Evolutionary conservation across 1,139 yeast species (phyloP), one percentile per base, ranked within the genome.

Genomic region (Candida sanyaensis): DNA sequence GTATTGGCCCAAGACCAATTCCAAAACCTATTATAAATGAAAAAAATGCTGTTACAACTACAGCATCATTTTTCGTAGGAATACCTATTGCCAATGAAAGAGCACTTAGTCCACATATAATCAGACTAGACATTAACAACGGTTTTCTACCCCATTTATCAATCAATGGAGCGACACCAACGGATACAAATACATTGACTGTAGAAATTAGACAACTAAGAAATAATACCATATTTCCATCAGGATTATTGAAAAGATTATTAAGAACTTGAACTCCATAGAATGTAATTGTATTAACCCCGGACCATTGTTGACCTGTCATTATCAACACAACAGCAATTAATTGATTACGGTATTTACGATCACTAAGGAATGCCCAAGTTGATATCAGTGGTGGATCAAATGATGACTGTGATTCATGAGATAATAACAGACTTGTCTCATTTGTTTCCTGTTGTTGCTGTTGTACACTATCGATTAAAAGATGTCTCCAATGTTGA

Each of bases 1-100:
- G 97, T 40, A 92, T 84, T 5, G 97, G 97, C 0, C 97, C 97
- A 50, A 90, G 63, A 0, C 97, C 98, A 39, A 86, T 66, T 0
- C 97, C 96, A 68, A 88, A 92, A 9, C 90, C 80, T 5, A 84
- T 78, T 40, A 91, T 89, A 62, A 88, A 90, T 1, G 75, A 61
- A 50, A 87, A 78, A 1, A 91, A 83, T 0, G 88, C 83, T 0
- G 93, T 78, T 6, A 86, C 51, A 0, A 69, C 43, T 0, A 86
- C 69, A 43, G 65, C 61, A 3, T 73, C 64, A 28, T 39, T 43
- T 21, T 47, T 47, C 33, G 66, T 55, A 4, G 78, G 61, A 41
- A 89, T 80, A 2, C 95, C 92, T n/a, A 78, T 48, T 1, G 89
- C 83, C 54, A 92, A 78, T 4, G 80, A 54, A 2, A 81, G 68